Base-by-base conservation (phyloP, 1,139 yeast genomes). In the Blastobotrys indianensis region DNA sequence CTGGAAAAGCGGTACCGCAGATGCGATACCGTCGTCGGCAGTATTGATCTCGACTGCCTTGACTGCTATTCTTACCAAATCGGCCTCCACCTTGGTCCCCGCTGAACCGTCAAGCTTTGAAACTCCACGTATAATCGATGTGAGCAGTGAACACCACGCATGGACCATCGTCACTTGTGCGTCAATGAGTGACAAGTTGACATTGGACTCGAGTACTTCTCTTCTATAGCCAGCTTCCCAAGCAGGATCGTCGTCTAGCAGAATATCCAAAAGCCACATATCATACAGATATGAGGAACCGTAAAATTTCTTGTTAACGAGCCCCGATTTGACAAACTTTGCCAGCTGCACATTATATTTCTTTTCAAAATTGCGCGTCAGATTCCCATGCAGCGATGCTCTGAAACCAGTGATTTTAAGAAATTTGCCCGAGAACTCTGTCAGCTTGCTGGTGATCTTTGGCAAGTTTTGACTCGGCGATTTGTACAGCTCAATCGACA, bases 131-230 rank as follows among this genome's bases (percentile, higher is more conserved):
- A 82, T 75, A 53, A 76, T 76, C 0, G 94, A 79, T 0, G 94
- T 81, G 29, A 85, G 53, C 12, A 88, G 67, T 1, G 92, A 88
- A 43, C 94, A 90, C 75, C 85, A 80, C 0, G 95, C 77, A 58
- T 81, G 82, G 2, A 86, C 82, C 25, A 84, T 76, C 2, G 77
- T 69, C 17, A 82, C 70, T 59, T 87, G 95, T 1, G 92, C 76
- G 44, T 79, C 75, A 16, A 81, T 72, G 59, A 73, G 75, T 51
- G 86, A 88, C 39, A 80, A 61, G 54, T 82, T 81, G 38, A 80
- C 65, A 51, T 88, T 81, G 1, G 85, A 79, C 2, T 74, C 72
- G 3, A 76, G 64, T 5, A 87, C 74, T 45, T 76, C 77, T 8
- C 71, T 70, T 51, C 81, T 70, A 42, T 70, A 67, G 2, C 75